Conservation (phyloP, 2,329 filamentous ascomycete genomes). For the Ceratocystis cacaofunesta region DNA sequence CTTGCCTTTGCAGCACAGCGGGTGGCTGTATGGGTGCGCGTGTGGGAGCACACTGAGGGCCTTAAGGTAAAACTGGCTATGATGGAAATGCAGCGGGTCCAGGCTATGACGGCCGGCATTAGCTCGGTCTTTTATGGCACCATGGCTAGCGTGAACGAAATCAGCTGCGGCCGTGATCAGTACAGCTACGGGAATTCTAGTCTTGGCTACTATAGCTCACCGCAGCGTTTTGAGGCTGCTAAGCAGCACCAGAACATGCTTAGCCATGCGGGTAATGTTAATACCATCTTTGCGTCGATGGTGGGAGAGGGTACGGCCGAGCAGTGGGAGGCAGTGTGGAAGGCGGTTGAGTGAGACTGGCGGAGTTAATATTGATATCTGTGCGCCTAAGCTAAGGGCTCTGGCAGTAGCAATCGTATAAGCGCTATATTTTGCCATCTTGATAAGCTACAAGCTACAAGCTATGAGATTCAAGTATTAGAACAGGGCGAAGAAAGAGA, state of each 20-base stretch:
- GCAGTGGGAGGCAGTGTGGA: constrained; percentile 22
- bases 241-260: constrained; percentile 25
- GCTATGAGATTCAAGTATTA: too few species aligned
- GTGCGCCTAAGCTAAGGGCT: too few species aligned
- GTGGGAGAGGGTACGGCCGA: constrained; percentile 15
- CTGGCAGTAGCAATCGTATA: too few species aligned
- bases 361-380: neutral
- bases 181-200: constrained; percentile 25
- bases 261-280: constrained; percentile 22
- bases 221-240: constrained; percentile 24
- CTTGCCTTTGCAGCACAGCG: constrained; percentile 21
- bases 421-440: too few species aligned
- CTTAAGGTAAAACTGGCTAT: constrained; percentile 24
- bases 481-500: neutral
- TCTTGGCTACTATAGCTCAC: constrained; percentile 26
- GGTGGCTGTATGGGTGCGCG: constrained; percentile 22
- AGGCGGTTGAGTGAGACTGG: constrained; percentile 22
- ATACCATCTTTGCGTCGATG: constrained; percentile 20
- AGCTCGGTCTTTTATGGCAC: constrained; percentile 25
- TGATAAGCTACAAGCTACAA: too few species aligned
- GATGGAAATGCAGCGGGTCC: constrained; percentile 24
- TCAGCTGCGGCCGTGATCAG: constrained; percentile 22
- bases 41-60: constrained; percentile 22
- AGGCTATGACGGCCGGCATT: constrained; percentile 20
- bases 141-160: constrained; percentile 21